Base-by-base conservation (phyloP, 108 stramenopile species). In the Cylindrotheca fusiformis region DNA sequence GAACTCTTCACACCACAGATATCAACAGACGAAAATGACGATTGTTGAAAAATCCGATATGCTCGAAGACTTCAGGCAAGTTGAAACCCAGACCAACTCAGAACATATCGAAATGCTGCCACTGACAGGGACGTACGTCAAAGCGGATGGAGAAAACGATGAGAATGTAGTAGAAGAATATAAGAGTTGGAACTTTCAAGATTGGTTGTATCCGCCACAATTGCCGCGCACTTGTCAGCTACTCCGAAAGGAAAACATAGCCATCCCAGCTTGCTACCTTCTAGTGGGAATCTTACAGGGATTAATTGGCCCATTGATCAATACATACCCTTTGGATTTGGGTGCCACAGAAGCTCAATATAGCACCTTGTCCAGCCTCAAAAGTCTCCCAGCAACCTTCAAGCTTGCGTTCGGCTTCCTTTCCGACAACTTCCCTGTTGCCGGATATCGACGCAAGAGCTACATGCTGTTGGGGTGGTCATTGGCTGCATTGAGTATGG, bases 331-430 rank as follows among this genome's bases (percentile, higher is more conserved):
- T 1, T 49, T 86, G 23, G 87, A 89, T 72, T 69, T 93, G 32
- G 72, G 69, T 46, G 91, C 91, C 18, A 75, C 86, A 12, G 88
- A 89, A 62, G 91, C 91, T 2, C 91, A 93, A 45, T 88, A 93
- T 54, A 76, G 84, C 8, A 87, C 86, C 3, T 71, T 92, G 26
- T 69, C 73, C 0, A 69, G 71, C 27, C 55, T 92, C 21, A 79
- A 80, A 49, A 75, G 76, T 49, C 59, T 90, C 8, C 88, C 88
- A 1, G 76, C 88, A 0, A 69, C 82, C 4, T 84, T 93, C 74
- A 93, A 93, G 55, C 58, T 93, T 10, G 50, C 71, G 10, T 91
- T 91, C 75, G 89, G 89, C 4, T 91, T 91, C 48, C 50, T 86
- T 8, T 81, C 80, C 46, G 89, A 91, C 65, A 87, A 81, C 58